Base-by-base conservation (phyloP, 345 rosid species). In the Hypericum perforatum region DNA sequence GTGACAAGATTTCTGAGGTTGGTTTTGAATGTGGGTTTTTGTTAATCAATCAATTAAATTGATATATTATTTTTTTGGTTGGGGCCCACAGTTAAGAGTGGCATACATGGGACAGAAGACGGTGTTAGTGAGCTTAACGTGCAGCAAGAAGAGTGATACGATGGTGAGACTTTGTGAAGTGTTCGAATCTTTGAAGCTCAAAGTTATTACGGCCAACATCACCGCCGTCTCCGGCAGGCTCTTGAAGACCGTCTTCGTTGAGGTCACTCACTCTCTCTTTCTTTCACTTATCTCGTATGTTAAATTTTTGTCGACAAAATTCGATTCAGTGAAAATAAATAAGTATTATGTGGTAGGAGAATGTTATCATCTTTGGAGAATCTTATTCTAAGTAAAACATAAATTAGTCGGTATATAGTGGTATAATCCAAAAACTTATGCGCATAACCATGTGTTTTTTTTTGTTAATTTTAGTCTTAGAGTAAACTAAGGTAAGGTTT, bases 91-190 rank as follows among this genome's bases (percentile, higher is more conserved):
- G 98, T 67, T 88, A 10, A 76, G 86, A 65, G 82, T 88, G 16
- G 76, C 80, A 1, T 62, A 63, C 45, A 81, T 88, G 96, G 82
- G 81, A 45, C 95, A 92, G 62, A 81, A 57, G 73, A 83, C 70
- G 1, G 22, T 85, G 66, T 66, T 83, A 54, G 95, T 92, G 63
- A 88, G 86, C 73, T 64, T 85, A 71, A 83, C 90, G 40, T 92
- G 96, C 47, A 77, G 80, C 51, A 83, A 82, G 61, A 81, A 78
- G 52, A 65, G 81, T 56, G 95, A 88, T 38, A 92, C 98, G 16
- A 85, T 92, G 90, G 90, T 85, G 15, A 88, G 76, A 60, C 73
- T 92, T 2, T 88, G 96, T 39, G 81, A 92, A 53, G 82, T 81
- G 36, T 88, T 92, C 39, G 96, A 88, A 75, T 69, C 90, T 41